phyloP scores from a whole-genome alignment of 2,329 filamentous ascomycete species.

The Colletotrichum lentis region DNA sequence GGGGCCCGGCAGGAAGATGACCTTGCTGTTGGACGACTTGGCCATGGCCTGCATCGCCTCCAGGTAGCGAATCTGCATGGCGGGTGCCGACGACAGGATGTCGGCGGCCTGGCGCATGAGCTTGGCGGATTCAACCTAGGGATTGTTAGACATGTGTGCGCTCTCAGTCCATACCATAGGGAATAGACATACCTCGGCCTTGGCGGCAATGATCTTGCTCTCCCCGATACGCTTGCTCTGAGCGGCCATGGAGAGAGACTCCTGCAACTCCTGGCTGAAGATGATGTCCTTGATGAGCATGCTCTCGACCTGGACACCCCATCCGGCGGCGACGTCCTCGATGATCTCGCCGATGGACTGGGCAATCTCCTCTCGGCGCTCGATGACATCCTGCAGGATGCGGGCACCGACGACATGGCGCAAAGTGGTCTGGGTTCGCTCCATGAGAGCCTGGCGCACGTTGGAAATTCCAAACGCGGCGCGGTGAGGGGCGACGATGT shows the following conservation, averaged over 20 bases:
- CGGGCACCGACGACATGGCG: slow-evolving; percentile 96
- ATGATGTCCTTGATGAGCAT: slow-evolving; percentile 99
- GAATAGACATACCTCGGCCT: slow-evolving; percentile 71
- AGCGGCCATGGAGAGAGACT: slow-evolving; percentile 96
- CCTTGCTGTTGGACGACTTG: slow-evolving; percentile 88
- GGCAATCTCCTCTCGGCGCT: slow-evolving; percentile 96
- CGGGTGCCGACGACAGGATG: slow-evolving; percentile 87
- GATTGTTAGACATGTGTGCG: slow-evolving; percentile 18
- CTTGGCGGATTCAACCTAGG: slow-evolving; percentile 86
- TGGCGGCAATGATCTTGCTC: slow-evolving; percentile 96
- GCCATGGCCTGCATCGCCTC: slow-evolving; percentile 99
- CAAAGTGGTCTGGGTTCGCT: slow-evolving; percentile 97
- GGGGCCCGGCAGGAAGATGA: slow-evolving; percentile 78
- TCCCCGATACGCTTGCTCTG: slow-evolving; percentile 99
- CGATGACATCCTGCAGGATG: slow-evolving; percentile 96
- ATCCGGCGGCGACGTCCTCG: slow-evolving; percentile 90
- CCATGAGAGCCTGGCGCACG: slow-evolving; percentile 92
- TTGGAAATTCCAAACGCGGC: slow-evolving; percentile 96
- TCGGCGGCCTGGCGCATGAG: slow-evolving; percentile 93
- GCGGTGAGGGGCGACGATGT: slow-evolving; percentile 94
- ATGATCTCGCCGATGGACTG: slow-evolving; percentile 97
- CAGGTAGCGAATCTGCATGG: slow-evolving; percentile 98
- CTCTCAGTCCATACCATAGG: not conserved
- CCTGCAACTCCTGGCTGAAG: slow-evolving; percentile 94
- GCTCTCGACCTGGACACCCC: slow-evolving; percentile 95